Percentiles rank a stretch among this genome's conserved stretches.
Evolutionary conservation across 2,329 filamentous ascomycete species (phyloP).

Genomic region (Hymenoscyphus occultus): DNA sequence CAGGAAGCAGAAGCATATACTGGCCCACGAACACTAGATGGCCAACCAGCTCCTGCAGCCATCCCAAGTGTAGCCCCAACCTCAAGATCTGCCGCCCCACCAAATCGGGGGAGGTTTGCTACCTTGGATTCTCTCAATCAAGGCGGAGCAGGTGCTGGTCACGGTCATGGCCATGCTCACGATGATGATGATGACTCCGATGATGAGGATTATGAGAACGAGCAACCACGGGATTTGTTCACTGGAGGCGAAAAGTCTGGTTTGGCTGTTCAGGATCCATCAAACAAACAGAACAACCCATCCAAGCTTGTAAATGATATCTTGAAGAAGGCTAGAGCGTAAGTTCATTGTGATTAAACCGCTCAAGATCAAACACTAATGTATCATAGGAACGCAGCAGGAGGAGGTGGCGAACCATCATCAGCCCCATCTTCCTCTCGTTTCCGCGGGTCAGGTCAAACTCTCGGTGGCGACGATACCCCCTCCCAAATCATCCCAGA

Average conservation of each 20-base stretch:
- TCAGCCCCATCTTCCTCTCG: constrained; percentile 47
- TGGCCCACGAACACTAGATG: constrained; percentile 61
- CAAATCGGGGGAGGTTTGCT: constrained; percentile 48
- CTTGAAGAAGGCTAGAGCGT: constrained; percentile 62
- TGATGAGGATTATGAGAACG: constrained; percentile 53
- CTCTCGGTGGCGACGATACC: constrained; percentile 73
- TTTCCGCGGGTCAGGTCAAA: constrained; percentile 71
- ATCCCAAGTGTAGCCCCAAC: constrained; percentile 30
- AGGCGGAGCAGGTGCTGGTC: constrained; percentile 36
- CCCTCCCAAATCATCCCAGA: constrained; percentile 68
- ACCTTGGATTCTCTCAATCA: constrained; percentile 53
- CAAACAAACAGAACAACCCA: constrained; percentile 45
- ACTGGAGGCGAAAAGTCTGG: constrained; percentile 83
- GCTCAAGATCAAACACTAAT: constrained; percentile 17
- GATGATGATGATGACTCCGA: constrained; percentile 59
- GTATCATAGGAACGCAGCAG: constrained; percentile 50
- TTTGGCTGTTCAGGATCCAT: constrained; percentile 63
- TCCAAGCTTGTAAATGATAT: constrained; percentile 61
- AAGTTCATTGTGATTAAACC: constrained; percentile 20
- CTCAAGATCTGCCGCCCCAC: constrained; percentile 25
- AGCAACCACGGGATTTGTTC: constrained; percentile 67
- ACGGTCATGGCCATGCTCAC: constrained; percentile 51
- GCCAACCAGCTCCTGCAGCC: constrained; percentile 52
- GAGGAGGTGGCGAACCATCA: constrained; percentile 48
- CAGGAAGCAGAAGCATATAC: constrained; percentile 47